A percentile compares a stretch with the other conserved stretches of the same genome.
These are phyloP conservation scores for Extremus antarcticus DNA, from an alignment of 495 filamentous ascomycete genomes.

Conservation along the genomic window DNA sequence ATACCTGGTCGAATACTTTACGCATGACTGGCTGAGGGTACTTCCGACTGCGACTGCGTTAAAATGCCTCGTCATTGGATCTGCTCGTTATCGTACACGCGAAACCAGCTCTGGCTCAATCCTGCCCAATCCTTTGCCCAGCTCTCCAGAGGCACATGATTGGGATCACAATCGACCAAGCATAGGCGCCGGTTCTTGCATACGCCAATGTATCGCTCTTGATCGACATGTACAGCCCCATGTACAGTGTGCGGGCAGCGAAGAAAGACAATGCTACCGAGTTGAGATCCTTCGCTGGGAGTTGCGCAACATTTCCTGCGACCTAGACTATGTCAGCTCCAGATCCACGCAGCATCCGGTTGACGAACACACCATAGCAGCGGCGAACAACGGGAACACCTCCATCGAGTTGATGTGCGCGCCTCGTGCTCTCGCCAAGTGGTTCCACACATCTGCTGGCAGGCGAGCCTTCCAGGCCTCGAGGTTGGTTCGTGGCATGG, in stretches of 20 bases:
- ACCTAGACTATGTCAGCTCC: not conserved
- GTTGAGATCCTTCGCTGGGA: slow-evolving; percentile 10
- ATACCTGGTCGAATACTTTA: slow-evolving; percentile 12
- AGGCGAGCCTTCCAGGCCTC: slow-evolving; percentile 12
- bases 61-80: no score
- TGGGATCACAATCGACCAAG: slow-evolving; percentile 11
- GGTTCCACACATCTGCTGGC: slow-evolving; percentile 5
- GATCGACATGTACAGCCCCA: slow-evolving; percentile 7
- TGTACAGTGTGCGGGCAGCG: slow-evolving; percentile 7
- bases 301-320: slow-evolving; percentile 9
- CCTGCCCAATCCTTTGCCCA: not conserved
- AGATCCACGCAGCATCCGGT: not conserved
- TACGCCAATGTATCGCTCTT: slow-evolving; percentile 4
- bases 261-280: slow-evolving; percentile 11
- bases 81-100: no score
- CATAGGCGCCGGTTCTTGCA: slow-evolving; percentile 11
- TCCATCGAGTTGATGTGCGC: slow-evolving; percentile 12
- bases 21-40: slow-evolving; percentile 8
- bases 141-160: slow-evolving; percentile 7
- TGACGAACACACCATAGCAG: slow-evolving; percentile 7
- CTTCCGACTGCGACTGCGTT: no score
- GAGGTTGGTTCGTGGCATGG: slow-evolving; percentile 11
- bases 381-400: slow-evolving; percentile 13
- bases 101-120: no score
- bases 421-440: slow-evolving; percentile 6